A percentile compares a stretch with the other conserved stretches of the same genome.
Evolutionary conservation across 2,329 filamentous ascomycete species (phyloP).

Genomic region (Mycosphaerelloides madeirae): DNA sequence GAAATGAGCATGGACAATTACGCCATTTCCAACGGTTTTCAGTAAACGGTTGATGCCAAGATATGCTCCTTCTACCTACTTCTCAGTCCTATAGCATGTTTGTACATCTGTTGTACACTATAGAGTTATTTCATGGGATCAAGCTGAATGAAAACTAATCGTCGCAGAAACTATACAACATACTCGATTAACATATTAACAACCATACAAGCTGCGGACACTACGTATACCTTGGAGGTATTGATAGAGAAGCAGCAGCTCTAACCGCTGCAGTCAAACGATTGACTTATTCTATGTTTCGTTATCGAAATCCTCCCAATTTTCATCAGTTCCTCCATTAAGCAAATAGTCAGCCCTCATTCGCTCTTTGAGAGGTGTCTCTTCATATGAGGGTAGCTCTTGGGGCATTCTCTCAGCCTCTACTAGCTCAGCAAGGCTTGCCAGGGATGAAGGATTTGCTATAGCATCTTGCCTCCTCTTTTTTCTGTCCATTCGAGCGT

Average conservation of each 20-base stretch:
- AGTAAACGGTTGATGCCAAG: no score
- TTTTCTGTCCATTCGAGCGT: background rate
- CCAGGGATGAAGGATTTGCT: background rate
- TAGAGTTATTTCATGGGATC: no score
- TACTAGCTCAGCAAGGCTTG: background rate
- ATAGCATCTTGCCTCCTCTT: background rate
- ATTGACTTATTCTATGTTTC: background rate
- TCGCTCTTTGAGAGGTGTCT: background rate
- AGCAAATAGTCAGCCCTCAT: background rate
- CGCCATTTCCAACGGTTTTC: no score
- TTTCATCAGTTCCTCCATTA: background rate
- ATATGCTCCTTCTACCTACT: no score
- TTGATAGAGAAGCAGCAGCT: background rate
- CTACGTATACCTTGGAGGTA: no score
- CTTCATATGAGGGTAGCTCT: background rate
- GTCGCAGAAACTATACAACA: no score
- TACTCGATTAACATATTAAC: no score
- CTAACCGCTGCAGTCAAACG: background rate
- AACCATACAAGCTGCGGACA: no score
- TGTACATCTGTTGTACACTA: no score
- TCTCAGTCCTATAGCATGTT: background rate
- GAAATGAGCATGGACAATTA: no score
- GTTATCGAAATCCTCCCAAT: background rate
- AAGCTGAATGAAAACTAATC: no score
- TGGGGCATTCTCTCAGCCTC: background rate